Evolutionary conservation across 2,329 filamentous ascomycete species (phyloP), one percentile per base, ranked within the genome.

Genomic region (Phaeomoniella chlamydospora): DNA sequence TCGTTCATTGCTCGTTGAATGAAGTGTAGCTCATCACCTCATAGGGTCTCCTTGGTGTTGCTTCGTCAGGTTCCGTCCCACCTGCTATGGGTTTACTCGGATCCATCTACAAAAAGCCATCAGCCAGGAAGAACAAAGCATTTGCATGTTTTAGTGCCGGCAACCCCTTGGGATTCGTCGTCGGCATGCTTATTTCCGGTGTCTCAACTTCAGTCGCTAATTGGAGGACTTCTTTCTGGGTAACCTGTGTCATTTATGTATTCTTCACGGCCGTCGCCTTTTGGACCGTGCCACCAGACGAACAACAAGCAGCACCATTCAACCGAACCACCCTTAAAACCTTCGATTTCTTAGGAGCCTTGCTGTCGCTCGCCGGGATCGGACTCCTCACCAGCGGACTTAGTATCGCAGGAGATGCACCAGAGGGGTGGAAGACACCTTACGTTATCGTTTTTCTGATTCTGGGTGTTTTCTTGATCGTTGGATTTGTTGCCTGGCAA

Each of bases 61-160:
- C 70, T 37, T 70, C 70, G 4, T 77, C 77, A 1, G 70, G 72
- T 37, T 68, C 74, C 2, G 68, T 78, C 1, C 74, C 75, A 4
- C 72, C 76, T 0, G 74, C 74, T 1, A 70, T 78, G 33, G 76
- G 74, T 0, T 70, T 75, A 33, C 58, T 82, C 0, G 77, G 77
- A 11, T 65, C 68, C 0, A 67, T 74, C 5, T 83, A 83, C 43
- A 62, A 65, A n/a, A 62, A 62, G 44, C 76, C 77, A 0, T 68
- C 62, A 9, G 64, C 62, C 39, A 57, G 74, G n/a, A 78, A 79
- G 59, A 80, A 80, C 43, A 58, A 64, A 41, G 74, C 69, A 0
- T 78, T 79, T 49, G 74, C 73, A 0, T 75, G 72, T 43, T 78
- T 78, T 45, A 64, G 59, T 17, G 68, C 68, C 1, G 70, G 70